phyloP scores from a whole-genome alignment of 371 early-diverging fungal genomes.

The Circinella minor region DNA sequence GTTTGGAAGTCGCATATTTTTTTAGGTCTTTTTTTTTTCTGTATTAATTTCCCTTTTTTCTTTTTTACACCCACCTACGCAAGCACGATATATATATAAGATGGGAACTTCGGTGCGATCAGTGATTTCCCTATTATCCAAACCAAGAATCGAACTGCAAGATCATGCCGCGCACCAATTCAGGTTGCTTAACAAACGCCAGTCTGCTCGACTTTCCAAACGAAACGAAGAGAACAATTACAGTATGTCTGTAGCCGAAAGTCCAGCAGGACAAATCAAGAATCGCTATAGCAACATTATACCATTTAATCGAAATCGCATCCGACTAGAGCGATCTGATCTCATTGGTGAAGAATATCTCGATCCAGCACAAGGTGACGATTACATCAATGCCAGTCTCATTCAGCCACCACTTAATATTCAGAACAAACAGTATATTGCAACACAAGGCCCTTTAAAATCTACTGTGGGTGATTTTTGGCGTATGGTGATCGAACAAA shows the following conservation, averaged over 20 bases:
- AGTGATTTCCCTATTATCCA: neutral
- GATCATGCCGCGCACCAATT: constrained; percentile 18
- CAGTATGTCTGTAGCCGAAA: constrained; percentile 13
- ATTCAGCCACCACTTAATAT: constrained; percentile 50
- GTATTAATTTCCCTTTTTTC: no score
- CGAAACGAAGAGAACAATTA: constrained; percentile 8
- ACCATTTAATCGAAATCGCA: constrained; percentile 63
- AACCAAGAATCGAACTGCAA: neutral
- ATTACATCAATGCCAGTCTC: constrained; percentile 87
- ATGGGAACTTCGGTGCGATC: neutral
- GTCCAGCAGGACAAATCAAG: constrained; percentile 16
- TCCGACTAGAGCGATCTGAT: constrained; percentile 32
- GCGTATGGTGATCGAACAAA: constrained; percentile 86
- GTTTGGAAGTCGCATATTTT: neutral
- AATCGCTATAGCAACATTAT: constrained; percentile 61
- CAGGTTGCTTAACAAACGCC: constrained; percentile 20
- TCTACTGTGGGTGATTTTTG: constrained; percentile 87
- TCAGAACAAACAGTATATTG: constrained; percentile 67
- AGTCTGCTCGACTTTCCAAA: constrained; percentile 11
- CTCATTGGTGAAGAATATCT: constrained; percentile 2
- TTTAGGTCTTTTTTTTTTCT: neutral
- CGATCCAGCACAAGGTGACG: constrained; percentile 31
- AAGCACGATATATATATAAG: neutral
- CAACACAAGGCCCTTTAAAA: constrained; percentile 89
- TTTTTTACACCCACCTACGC: no score